Conservation (phyloP, 345 rosid genomes). For the Populus simonii region DNA sequence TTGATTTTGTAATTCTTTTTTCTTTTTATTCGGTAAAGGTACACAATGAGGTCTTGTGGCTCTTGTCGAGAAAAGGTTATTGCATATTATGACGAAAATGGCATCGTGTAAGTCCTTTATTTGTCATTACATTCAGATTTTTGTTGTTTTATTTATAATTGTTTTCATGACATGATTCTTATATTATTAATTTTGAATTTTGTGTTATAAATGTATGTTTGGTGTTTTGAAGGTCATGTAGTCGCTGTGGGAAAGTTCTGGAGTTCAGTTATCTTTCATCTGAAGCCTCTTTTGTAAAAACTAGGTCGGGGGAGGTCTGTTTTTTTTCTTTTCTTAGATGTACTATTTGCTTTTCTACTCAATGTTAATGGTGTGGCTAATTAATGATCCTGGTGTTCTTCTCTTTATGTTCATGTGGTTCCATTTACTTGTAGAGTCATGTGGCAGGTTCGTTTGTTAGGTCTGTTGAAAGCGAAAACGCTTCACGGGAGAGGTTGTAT, state of each 20-base stretch:
- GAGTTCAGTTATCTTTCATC: slow-evolving; percentile 19
- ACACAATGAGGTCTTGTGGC: slow-evolving; percentile 13
- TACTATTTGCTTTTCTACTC: too few species aligned
- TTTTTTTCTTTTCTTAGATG: background rate
- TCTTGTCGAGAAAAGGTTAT: slow-evolving; percentile 8
- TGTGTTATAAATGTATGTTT: background rate
- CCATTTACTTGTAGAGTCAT: slow-evolving; percentile 12
- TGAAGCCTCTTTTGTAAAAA: slow-evolving; percentile 22
- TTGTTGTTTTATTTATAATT: background rate
- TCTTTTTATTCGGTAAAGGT: background rate
- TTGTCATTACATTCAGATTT: background rate
- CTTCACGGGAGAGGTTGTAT: slow-evolving; percentile 28
- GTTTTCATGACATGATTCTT: background rate
- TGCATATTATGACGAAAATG: slow-evolving; percentile 7
- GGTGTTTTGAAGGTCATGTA: slow-evolving; percentile 24
- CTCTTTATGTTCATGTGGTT: background rate
- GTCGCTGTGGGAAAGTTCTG: slow-evolving; percentile 22
- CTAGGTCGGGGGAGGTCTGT: slow-evolving; percentile 15
- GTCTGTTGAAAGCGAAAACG: slow-evolving; percentile 16
- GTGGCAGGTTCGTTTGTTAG: slow-evolving; percentile 12
- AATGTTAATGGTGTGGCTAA: background rate
- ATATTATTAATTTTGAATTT: background rate
- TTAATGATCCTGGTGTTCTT: background rate
- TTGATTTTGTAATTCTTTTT: background rate
- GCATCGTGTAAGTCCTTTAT: slow-evolving; percentile 3